Evolutionary conservation across 805 yeast species (phyloP), one percentile per base, ranked within the genome.

Genomic region (Kurtzmaniella fragi): DNA sequence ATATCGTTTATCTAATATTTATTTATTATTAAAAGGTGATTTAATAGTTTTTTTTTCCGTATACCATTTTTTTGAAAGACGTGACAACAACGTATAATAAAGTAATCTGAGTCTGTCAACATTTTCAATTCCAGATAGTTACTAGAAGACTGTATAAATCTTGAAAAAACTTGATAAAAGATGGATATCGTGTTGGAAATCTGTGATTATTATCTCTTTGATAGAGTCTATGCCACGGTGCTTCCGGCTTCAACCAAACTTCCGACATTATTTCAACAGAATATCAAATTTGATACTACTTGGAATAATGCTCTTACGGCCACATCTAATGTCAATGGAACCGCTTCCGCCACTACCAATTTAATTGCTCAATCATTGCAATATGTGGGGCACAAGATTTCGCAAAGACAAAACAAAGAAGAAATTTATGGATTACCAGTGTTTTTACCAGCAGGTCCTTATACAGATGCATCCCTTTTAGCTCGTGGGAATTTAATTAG

Each of bases 161-260:
- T n/a, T n/a, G n/a, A n/a, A n/a, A n/a, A n/a, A n/a, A n/a, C n/a
- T 20, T 20, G 8, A 20, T 20, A 20, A 43, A 56, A 34, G 42
- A 91, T 93, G 99, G 99, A 93, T 82, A 69, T 93, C 54, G 89
- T 88, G 17, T 73, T 93, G 38, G 99, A 93, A 61, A 67, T 79
- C 17, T 64, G 70, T 34, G 99, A 93, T 63, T 71, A 85, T 35
- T 85, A 65, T 50, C 52, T 79, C 23, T 75, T 91, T 37, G 99
- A 93, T 65, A 71, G 69, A 57, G 65, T 78, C 13, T 91, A 89
- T 52, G 85, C 97, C 25, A 64, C 64, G 31, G 44, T 78, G 2
- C 66, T 87, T 34, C 96, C 96, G 12, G 17, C 33, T 8, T 13
- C 31, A 13, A 28, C 39, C 17, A 67, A 71, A 7, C 17, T 36